Base-by-base conservation (phyloP, 208 protist species). In the Trypanosoma platydactyli region DNA sequence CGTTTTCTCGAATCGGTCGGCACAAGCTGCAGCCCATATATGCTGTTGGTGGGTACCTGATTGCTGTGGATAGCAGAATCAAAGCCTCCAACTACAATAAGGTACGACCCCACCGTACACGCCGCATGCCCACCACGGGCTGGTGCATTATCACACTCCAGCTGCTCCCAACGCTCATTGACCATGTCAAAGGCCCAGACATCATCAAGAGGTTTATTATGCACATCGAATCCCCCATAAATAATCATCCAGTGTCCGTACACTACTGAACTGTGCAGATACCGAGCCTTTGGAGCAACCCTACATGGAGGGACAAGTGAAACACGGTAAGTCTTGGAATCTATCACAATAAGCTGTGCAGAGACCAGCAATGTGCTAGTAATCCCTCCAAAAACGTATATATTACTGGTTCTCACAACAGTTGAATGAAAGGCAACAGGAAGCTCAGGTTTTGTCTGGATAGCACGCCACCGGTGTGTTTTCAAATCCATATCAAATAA, bases 351-450 rank as follows among this genome's bases (percentile, higher is more conserved):
- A 35, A 95, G 72, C 71, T 95, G 76, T 18, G 76, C 64, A 2
- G 83, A 87, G 11, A 93, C 86, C 12, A 61, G 64, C 59, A 91
- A 49, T 49, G 79, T 57, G 16, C 84, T 87, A 5, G 84, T 92
- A 35, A 95, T 15, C 11, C 89, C 89, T 25, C 89, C 89, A 84
- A 93, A 95, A n/a, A 95, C 60, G 54, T 77, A 92, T 12, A 95
- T 57, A 54, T 73, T 79, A 5, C 67, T 73, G 5, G 66, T 77
- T 59, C 72, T 89, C 48, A 74, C 60, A 0, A 93, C 73, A 6
- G 80, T 73, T 54, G 80, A 86, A 77, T 95, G 89, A 64, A 88
- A 91, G 20, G 73, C 84, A 35, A 91, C 77, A 11, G 85, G 85
- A 58, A 93, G 77, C 18, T 80, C 69, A 25, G 68, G 33, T 13